Percentiles rank a stretch among this genome's conserved stretches.
phyloP scores from a whole-genome alignment of 2,329 filamentous ascomycete genomes.

The Scedosporium dehoogii region DNA sequence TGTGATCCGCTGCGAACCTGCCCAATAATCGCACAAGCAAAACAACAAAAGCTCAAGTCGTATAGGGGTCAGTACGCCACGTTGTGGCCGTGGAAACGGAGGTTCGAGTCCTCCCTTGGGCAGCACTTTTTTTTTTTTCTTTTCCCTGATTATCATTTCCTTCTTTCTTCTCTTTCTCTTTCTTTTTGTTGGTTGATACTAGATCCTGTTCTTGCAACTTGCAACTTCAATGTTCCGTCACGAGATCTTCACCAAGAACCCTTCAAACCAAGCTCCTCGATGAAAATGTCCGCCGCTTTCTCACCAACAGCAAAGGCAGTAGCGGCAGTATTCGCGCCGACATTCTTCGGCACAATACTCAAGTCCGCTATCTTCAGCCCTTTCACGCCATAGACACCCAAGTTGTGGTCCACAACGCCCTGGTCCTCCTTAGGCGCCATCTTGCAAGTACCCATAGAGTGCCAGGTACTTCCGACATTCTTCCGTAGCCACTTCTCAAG shows the following conservation, averaged over 20 bases:
- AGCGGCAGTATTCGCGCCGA: slow-evolving; percentile 33
- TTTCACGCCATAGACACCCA: slow-evolving; percentile 30
- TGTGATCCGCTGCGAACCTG: too few relatives aligned
- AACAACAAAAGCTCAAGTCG: too few relatives aligned
- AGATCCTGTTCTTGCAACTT: too few relatives aligned
- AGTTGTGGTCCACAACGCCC: slow-evolving; percentile 28
- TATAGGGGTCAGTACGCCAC: too few relatives aligned
- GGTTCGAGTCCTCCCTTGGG: too few relatives aligned
- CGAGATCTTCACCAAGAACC: too few relatives aligned
- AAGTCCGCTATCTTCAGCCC: slow-evolving; percentile 27
- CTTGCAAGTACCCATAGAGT: slow-evolving; percentile 31
- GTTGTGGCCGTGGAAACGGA: too few relatives aligned
- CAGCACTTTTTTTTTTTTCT: not conserved
- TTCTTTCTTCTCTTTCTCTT: too few relatives aligned
- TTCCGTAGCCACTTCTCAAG: slow-evolving; percentile 32
- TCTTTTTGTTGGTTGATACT: too few relatives aligned
- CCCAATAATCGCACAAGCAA: too few relatives aligned
- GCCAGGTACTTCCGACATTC: slow-evolving; percentile 30
- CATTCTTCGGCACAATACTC: slow-evolving; percentile 26
- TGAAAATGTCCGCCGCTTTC: slow-evolving; percentile 24
- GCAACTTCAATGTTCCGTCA: too few relatives aligned
- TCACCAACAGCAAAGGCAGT: slow-evolving; percentile 35
- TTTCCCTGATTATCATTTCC: too few relatives aligned
- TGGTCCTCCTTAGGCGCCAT: slow-evolving; percentile 27
- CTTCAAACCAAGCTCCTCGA: slow-evolving; percentile 14